A percentile compares a stretch with the other conserved stretches of the same genome.
phyloP scores from a whole-genome alignment of 2,329 filamentous ascomycete species.

The Alternaria incomplexa region DNA sequence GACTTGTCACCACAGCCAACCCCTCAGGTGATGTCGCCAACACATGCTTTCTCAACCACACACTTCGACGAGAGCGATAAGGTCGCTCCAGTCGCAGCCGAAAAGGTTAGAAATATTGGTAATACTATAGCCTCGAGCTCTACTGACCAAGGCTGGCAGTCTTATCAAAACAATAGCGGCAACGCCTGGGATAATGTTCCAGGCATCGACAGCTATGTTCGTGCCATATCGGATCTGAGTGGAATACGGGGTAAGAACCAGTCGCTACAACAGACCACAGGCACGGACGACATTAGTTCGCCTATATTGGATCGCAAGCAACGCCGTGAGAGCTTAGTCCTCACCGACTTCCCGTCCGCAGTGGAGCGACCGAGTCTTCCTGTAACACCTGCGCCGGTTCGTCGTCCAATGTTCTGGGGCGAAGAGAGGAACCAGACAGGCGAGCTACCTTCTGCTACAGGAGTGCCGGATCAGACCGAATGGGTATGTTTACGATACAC shows the following conservation, averaged over 20 bases:
- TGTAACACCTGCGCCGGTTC: constrained; percentile 84
- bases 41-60: constrained; percentile 37
- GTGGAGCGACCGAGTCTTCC: constrained; percentile 85
- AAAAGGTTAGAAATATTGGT: constrained; percentile 11
- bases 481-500: constrained; percentile 77
- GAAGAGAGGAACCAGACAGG: constrained; percentile 62
- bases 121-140: constrained; percentile 18
- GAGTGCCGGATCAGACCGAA: constrained; percentile 84
- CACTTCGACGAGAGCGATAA: constrained; percentile 34
- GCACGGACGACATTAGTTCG: constrained; percentile 39
- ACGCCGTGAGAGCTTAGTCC: constrained; percentile 64
- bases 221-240: constrained; percentile 68
- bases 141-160: constrained; percentile 69
- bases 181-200: constrained; percentile 96
- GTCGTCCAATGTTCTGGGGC: constrained; percentile 72
- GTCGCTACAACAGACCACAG: constrained; percentile 41
- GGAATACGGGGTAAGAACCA: constrained; percentile 59
- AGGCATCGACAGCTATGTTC: constrained; percentile 87
- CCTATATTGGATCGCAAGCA: constrained; percentile 40
- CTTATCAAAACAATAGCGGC: constrained; percentile 65
- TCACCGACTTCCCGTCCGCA: constrained; percentile 88
- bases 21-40: constrained; percentile 35
- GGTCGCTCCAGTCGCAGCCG: constrained; percentile 12
- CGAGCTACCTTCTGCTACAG: constrained; percentile 75
- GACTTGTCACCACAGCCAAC: constrained; percentile 52